Base-by-base conservation (phyloP, 306 rosid species). In the Spatholobus suberectus region DNA sequence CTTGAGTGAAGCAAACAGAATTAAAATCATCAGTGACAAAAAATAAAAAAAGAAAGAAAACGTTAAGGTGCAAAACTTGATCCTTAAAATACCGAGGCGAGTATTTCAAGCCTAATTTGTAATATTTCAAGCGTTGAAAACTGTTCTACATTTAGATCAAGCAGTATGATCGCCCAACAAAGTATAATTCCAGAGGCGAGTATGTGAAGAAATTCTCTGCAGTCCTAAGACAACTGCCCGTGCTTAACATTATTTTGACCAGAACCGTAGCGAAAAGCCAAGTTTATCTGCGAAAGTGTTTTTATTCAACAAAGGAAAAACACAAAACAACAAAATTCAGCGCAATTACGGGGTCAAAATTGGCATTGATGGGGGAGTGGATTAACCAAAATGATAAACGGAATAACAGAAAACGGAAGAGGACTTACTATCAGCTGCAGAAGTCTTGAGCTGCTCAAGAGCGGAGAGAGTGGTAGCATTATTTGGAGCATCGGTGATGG, bases 391-490 rank as follows among this genome's bases (percentile, higher is more conserved):
- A 32, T 11, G 3, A 23, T 21, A 13, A 18, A 46, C 52, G 67
- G 79, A 78, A 24, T 15, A 13, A 58, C 32, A 29, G 32, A 29
- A 29, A 29, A 29, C 2, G 3, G 2, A 83, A 83, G 3, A 1
- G 80, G 80, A 55, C 75, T 73, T 87, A 96, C 99, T 91, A 85
- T 92, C 98, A 83, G 89, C 91, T 11, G 95, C 94, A 78, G 96
- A 93, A 78, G 97, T 82, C 85, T 96, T 96, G 81, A 94, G 98
- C 85, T 83, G 99, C 83, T 94, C 94, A 54, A 96, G 99, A 83
- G 98, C 89, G 20, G 99, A 94, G 75, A 92, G 35, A 63, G 78
- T 1, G 70, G 21, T 29, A 17, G 13, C 40, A 62, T 62, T 78
- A 54, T 62, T 83, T 0, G 79, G 38, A 70, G 46, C 84, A 70